A percentile compares a stretch with the other conserved stretches of the same genome.
phyloP scores from a whole-genome alignment of 805 yeast genomes.

The Ogataea angusta region DNA sequence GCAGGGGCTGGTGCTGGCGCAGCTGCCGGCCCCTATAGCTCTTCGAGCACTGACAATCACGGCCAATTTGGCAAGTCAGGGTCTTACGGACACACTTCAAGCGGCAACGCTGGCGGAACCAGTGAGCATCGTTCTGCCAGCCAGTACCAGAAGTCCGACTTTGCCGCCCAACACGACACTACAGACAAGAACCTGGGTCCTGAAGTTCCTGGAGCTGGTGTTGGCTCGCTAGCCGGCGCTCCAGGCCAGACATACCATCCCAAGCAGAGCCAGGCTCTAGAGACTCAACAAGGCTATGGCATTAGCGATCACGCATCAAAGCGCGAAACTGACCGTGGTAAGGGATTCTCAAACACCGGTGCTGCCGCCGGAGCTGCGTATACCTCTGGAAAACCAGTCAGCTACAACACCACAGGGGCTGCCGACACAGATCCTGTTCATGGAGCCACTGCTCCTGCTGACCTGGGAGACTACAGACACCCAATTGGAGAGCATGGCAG shows the following conservation, averaged over 20 bases:
- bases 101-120: neutral
- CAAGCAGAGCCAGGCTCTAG: neutral
- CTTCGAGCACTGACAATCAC: neutral
- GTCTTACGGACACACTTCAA: no score
- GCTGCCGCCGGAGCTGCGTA: neutral
- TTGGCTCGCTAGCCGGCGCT: slow-evolving; percentile 1
- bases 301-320: neutral
- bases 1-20: neutral
- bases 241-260: slow-evolving; percentile 2
- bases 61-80: no score
- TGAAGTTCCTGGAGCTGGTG: neutral
- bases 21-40: neutral
- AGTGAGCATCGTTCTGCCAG: no score
- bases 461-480: slow-evolving; percentile 2
- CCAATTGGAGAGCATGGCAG: no score
- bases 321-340: neutral
- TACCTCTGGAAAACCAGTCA: neutral
- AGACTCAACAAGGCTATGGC: slow-evolving; percentile 4
- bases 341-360: neutral
- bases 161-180: neutral
- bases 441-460: slow-evolving; percentile 15
- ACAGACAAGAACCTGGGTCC: neutral
- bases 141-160: no score
- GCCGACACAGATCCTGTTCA: neutral
- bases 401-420: slow-evolving; percentile 1